Evolutionary conservation across 176 grass and related monocot species (phyloP).

Genomic region (Neostapfia colusana): DNA sequence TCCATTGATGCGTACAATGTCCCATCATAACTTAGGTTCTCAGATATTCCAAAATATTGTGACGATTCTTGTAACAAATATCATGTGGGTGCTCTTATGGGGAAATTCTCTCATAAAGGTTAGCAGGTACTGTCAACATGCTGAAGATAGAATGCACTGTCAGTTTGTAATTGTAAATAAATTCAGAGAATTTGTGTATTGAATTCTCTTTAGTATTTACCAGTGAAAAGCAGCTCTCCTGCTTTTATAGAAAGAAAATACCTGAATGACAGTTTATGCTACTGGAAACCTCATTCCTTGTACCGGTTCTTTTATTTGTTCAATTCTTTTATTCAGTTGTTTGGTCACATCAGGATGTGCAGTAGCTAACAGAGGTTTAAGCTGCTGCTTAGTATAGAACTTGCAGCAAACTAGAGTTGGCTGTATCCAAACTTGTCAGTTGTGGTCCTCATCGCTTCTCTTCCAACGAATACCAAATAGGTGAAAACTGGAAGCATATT

Average conservation of each 20-base stretch:
- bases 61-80: neutral
- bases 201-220: neutral
- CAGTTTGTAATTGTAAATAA: constrained; percentile 24
- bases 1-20: constrained; percentile 21
- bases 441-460: neutral
- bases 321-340: neutral
- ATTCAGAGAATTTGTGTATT: neutral
- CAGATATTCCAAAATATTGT: neutral
- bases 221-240: neutral
- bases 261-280: constrained; percentile 12
- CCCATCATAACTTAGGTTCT: constrained; percentile 11
- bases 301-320: neutral
- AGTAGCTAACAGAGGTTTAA: neutral
- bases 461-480: neutral
- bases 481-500: neutral
- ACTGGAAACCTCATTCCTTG: neutral
- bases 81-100: neutral
- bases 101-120: constrained; percentile 8
- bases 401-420: neutral
- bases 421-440: neutral
- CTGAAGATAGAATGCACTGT: constrained; percentile 18
- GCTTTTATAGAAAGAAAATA: neutral
- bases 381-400: neutral
- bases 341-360: constrained; percentile 18
- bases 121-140: constrained; percentile 17